Evolutionary conservation across 257 asterid species (phyloP).

Genomic region (Paraleonurus japonicus): DNA sequence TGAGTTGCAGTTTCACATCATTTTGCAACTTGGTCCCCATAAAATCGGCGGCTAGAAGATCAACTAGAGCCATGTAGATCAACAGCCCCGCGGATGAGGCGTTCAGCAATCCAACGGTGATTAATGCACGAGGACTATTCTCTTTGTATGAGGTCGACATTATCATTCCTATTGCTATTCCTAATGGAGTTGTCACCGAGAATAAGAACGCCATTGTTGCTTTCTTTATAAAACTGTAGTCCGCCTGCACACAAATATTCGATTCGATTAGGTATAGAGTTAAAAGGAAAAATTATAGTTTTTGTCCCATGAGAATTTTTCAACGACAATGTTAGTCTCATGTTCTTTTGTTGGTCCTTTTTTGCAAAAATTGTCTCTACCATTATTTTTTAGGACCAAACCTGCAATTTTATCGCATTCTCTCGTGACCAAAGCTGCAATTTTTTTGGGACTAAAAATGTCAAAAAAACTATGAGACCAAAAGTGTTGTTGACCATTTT

Average conservation of each 20-base stretch:
- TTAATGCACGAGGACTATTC: constrained; percentile 49
- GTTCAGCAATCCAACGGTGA: constrained; percentile 50
- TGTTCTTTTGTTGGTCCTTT: too few relatives aligned
- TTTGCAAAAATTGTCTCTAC: too few relatives aligned
- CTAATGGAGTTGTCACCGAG: constrained; percentile 56
- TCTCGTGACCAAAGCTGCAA: too few relatives aligned
- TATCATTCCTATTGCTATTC: constrained; percentile 53
- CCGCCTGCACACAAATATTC: constrained; percentile 32
- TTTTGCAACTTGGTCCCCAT: constrained; percentile 54
- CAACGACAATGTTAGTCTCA: too few relatives aligned
- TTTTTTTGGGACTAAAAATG: too few relatives aligned
- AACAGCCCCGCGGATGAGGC: constrained; percentile 55
- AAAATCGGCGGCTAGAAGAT: constrained; percentile 57
- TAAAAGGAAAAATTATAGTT: too few relatives aligned
- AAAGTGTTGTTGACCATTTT: too few relatives aligned
- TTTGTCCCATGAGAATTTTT: too few relatives aligned
- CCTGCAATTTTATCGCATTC: too few relatives aligned
- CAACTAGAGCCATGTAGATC: constrained; percentile 63
- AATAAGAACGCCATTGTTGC: constrained; percentile 53
- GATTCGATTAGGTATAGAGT: too few relatives aligned
- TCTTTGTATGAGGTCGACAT: constrained; percentile 39
- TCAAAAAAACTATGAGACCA: too few relatives aligned
- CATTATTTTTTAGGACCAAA: too few relatives aligned
- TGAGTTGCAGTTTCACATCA: constrained; percentile 38
- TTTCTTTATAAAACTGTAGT: constrained; percentile 42